Evolutionary conservation across 1,139 yeast species (phyloP), one percentile per base, ranked within the genome.

Genomic region (Candida tetrigidarum): DNA sequence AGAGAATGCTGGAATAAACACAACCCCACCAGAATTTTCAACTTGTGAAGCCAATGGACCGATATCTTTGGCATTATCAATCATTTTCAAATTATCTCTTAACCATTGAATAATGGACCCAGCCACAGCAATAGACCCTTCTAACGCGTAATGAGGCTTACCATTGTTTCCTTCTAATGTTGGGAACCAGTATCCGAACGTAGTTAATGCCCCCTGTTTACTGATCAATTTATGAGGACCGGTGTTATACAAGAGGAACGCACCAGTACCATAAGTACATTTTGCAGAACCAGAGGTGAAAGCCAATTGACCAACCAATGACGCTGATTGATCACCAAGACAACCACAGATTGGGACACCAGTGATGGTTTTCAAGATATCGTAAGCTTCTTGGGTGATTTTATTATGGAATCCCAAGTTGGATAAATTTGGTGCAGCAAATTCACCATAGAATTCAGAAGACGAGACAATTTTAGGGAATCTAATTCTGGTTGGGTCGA

Each of bases 231-330:
- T 81, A 39, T 73, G 64, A 26, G 74, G 66, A 45, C 98, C 98
- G 3, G 96, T 89, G 68, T 92, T 92, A 75, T 87, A 90, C 53
- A 92, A 75, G 52, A 92, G 67, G 77, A 92, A 92, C 64, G 96
- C 90, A 52, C 98, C 98, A 2, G 98, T 92, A 54, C 98, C 98
- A 62, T 91, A 92, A n/a, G 98, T 92, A 74, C 96, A 89, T 67
- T 92, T 92, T 34, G 97, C 97, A 43, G 86, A 82, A 46, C 97
- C 97, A 26, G 83, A 78, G 53, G 79, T 76, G 59, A 89, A 81
- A 1, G 97, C 97, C 65, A 89, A 69, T 67, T 92, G 97, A 27
- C 98, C 98, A 42, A 91, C 96, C 50, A 92, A 70, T 4, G 97
- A 95, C 3, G 97, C 92, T 48, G 93, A 83, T 71, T 92, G 98